A percentile compares a stretch with the other conserved stretches of the same genome.
phyloP scores from a whole-genome alignment of 2,329 filamentous ascomycete species.

The Talaromyces funiculosus region DNA sequence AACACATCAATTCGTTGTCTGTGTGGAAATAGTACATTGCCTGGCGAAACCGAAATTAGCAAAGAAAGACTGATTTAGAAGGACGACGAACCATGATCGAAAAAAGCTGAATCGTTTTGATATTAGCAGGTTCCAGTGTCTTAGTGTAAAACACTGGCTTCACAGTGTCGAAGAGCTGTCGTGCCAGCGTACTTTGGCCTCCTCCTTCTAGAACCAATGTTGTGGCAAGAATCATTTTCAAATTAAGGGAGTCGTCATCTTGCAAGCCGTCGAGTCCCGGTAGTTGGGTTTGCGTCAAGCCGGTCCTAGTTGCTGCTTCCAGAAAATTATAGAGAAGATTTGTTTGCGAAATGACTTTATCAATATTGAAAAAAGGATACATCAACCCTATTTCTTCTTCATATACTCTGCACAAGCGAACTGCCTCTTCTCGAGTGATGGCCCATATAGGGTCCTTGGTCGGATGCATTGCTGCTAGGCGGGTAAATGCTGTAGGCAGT shows the following conservation, averaged over 20 bases:
- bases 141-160: constrained; percentile 63
- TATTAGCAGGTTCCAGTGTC: constrained; percentile 51
- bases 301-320: constrained; percentile 57
- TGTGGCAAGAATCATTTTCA: constrained; percentile 80
- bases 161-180: constrained; percentile 69
- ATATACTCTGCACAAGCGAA: constrained; percentile 71
- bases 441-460: constrained; percentile 74
- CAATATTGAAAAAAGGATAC: constrained; percentile 79
- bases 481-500: constrained; percentile 25
- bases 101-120: constrained; percentile 56
- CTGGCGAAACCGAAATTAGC: constrained; percentile 31
- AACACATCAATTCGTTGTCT: constrained; percentile 79
- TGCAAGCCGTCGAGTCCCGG: constrained; percentile 55
- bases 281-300: constrained; percentile 50
- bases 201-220: constrained; percentile 71
- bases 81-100: constrained; percentile 39
- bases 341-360: constrained; percentile 64
- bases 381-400: constrained; percentile 89
- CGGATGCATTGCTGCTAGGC: constrained; percentile 36
- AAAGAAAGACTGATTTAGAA: background rate
- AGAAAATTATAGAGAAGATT: constrained; percentile 67
- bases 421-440: constrained; percentile 70
- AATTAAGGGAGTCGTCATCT: constrained; percentile 60
- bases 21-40: constrained; percentile 76
- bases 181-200: constrained; percentile 70